phyloP scores from a whole-genome alignment of 2,329 filamentous ascomycete genomes.

The Cladosporium cucumerinum region DNA sequence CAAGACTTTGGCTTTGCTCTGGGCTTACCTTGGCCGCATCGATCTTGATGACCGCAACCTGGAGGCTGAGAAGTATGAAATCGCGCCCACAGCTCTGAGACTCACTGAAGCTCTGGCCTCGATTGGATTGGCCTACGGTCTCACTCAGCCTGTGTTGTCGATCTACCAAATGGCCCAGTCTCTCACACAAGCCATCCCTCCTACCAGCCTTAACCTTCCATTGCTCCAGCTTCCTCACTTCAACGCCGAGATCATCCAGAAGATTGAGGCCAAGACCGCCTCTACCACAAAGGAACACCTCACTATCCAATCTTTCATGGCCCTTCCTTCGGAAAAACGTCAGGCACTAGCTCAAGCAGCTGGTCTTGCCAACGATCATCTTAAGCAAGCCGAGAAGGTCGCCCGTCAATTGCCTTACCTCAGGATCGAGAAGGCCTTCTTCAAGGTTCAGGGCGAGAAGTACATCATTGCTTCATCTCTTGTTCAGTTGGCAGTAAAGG shows the following conservation, averaged over 20 bases:
- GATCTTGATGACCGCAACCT: constrained; percentile 76
- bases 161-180: constrained; percentile 81
- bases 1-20: constrained; percentile 84
- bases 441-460: constrained; percentile 95
- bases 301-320: constrained; percentile 85
- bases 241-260: constrained; percentile 59
- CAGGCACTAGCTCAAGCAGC: constrained; percentile 67
- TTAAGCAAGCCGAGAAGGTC: constrained; percentile 69
- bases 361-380: constrained; percentile 72
- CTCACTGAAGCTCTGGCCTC: constrained; percentile 84
- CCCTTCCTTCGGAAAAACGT: constrained; percentile 70
- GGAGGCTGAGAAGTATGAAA: constrained; percentile 82
- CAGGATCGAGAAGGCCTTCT: constrained; percentile 87
- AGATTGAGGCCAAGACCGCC: constrained; percentile 63
- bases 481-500: constrained; percentile 92
- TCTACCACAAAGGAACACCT: constrained; percentile 63
- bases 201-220: constrained; percentile 57
- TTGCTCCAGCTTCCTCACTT: constrained; percentile 90
- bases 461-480: constrained; percentile 88
- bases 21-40: constrained; percentile 89
- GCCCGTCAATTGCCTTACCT: constrained; percentile 82
- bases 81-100: constrained; percentile 79
- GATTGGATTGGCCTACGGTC: constrained; percentile 83
- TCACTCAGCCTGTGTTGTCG: constrained; percentile 74
- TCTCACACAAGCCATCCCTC: constrained; percentile 84